These are phyloP conservation scores for Colletotrichum musae DNA, from an alignment of 2,329 filamentous ascomycete genomes.

Conservation along the genomic window DNA sequence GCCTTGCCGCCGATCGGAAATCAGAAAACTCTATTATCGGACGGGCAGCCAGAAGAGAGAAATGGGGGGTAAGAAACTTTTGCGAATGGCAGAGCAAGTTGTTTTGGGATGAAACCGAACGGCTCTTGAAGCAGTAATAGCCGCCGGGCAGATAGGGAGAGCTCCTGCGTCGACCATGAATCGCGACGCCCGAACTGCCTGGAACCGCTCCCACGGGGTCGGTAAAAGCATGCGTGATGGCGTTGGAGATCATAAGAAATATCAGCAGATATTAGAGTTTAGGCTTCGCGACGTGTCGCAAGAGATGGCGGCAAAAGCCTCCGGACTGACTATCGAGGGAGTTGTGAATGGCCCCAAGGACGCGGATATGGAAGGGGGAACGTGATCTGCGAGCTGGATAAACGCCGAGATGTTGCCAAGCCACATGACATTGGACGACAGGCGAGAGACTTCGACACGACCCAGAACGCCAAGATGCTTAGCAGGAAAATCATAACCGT, in stretches of 20 bases:
- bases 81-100: neutral
- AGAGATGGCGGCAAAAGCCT: no score
- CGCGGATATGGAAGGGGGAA: neutral
- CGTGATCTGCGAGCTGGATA: neutral
- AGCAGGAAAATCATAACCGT: neutral
- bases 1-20: neutral
- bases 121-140: no score
- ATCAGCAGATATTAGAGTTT: no score
- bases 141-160: neutral
- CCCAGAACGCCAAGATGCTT: neutral
- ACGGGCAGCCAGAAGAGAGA: neutral
- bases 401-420: neutral
- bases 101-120: constrained; percentile 20
- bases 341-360: neutral
- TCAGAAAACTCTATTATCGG: neutral
- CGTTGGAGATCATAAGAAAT: no score
- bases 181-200: neutral
- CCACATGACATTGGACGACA: neutral
- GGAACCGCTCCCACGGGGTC: no score
- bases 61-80: neutral
- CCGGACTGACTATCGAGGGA: no score
- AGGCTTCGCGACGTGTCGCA: no score
- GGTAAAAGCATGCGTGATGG: no score
- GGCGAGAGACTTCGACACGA: neutral
- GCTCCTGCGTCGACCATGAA: neutral